These are phyloP conservation scores for Chlorella sorokiniana DNA, from an alignment of 139 green algal species.

Conservation along the genomic window DNA sequence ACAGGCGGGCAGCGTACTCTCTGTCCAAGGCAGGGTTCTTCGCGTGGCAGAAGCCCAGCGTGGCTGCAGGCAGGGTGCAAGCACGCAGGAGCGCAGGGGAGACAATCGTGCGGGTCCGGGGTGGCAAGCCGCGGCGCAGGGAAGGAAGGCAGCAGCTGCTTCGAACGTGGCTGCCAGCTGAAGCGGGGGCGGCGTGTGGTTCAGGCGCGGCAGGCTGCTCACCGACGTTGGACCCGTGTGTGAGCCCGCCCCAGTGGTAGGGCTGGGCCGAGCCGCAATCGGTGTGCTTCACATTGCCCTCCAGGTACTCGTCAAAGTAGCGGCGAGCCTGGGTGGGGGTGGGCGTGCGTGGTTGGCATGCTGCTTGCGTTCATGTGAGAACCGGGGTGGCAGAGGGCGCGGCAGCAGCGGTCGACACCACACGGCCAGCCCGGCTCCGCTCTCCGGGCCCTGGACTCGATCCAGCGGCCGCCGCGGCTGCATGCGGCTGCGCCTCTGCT, in stretches of 20 bases:
- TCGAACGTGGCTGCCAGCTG: background rate
- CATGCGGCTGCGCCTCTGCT: too few species aligned
- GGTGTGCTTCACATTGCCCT: slow-evolving; percentile 32
- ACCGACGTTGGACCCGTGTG: slow-evolving; percentile 28
- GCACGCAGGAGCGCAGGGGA: background rate
- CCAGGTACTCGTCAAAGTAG: slow-evolving; percentile 19
- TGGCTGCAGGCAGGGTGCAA: background rate
- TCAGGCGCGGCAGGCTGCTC: background rate
- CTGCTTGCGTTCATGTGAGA: too few species aligned
- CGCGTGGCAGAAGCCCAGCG: slow-evolving; percentile 24
- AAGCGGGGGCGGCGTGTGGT: background rate
- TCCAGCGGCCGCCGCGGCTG: too few species aligned
- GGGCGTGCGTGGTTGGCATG: too few species aligned
- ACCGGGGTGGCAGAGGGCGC: too few species aligned
- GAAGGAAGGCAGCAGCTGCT: background rate
- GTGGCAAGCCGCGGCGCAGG: background rate
- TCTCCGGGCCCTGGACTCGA: too few species aligned
- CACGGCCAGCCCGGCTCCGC: too few species aligned
- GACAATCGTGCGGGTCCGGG: too few species aligned
- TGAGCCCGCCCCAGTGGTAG: slow-evolving; percentile 45
- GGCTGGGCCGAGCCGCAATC: slow-evolving; percentile 33
- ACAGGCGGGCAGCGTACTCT: slow-evolving; percentile 20
- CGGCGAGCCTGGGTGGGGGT: too few species aligned
- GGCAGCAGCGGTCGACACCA: too few species aligned
- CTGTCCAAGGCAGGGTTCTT: slow-evolving; percentile 16